phyloP scores from a whole-genome alignment of 164 flowering plant genomes.

The Liquidambar formosana region DNA sequence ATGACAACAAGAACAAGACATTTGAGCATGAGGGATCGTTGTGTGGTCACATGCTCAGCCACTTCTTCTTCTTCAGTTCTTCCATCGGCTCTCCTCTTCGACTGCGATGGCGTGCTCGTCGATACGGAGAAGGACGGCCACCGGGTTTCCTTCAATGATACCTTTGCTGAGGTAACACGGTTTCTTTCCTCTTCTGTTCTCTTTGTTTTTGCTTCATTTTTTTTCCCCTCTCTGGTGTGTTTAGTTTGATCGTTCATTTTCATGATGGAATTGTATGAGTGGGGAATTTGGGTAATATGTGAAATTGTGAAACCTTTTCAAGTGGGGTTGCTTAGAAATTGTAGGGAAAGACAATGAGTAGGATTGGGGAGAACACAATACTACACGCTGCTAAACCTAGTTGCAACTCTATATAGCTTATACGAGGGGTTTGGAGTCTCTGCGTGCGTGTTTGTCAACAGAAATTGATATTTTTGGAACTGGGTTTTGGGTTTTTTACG shows the following conservation, averaged over 20 bases:
- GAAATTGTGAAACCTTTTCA: neutral
- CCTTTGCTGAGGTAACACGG: constrained; percentile 67
- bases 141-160: constrained; percentile 87
- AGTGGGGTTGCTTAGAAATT: neutral
- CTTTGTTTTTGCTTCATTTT: neutral
- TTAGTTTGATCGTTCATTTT: neutral
- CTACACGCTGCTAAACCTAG: too few species aligned
- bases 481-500: too few species aligned
- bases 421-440: too few species aligned
- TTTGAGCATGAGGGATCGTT: neutral
- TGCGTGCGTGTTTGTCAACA: too few species aligned
- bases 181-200: neutral
- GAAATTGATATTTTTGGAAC: too few species aligned
- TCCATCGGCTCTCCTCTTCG: constrained; percentile 87
- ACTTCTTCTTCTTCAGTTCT: constrained; percentile 45
- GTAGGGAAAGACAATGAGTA: neutral
- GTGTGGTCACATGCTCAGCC: constrained; percentile 38
- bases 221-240: neutral
- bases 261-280: neutral
- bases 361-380: too few species aligned
- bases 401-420: too few species aligned
- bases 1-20: constrained; percentile 1
- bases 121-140: constrained; percentile 98
- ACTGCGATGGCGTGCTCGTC: constrained; percentile 95
- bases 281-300: neutral